A percentile compares a stretch with the other conserved stretches of the same genome.
phyloP scores from a whole-genome alignment of 192 early-diverging fungal genomes.

The Dispira parvispora region DNA sequence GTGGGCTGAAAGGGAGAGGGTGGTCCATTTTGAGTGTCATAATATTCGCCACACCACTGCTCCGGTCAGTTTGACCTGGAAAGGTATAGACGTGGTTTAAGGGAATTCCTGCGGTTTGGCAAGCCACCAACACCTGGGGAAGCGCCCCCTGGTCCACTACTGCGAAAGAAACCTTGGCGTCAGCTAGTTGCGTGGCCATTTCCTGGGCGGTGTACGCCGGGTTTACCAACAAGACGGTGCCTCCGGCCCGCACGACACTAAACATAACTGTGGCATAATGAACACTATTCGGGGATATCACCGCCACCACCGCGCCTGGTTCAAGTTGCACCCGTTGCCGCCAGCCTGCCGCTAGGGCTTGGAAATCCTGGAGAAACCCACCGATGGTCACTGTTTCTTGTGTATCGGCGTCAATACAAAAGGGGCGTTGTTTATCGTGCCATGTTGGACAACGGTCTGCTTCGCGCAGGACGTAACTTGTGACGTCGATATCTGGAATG shows the following conservation, averaged over 20 bases:
- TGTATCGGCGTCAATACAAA: slow-evolving; percentile 29
- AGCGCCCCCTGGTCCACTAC: slow-evolving; percentile 25
- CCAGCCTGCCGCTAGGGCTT: slow-evolving; percentile 17
- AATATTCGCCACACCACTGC: slow-evolving; percentile 19
- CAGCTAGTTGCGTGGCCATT: slow-evolving; percentile 56
- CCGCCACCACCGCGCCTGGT: background rate
- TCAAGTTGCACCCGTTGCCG: background rate
- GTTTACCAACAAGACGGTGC: slow-evolving; percentile 57
- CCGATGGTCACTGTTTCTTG: slow-evolving; percentile 43
- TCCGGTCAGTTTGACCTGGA: slow-evolving; percentile 16
- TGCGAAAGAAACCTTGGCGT: slow-evolving; percentile 44
- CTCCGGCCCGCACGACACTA: slow-evolving; percentile 43
- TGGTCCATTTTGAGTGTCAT: slow-evolving; percentile 12
- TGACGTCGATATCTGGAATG: slow-evolving; percentile 22
- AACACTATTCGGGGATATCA: slow-evolving; percentile 6
- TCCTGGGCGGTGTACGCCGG: slow-evolving; percentile 72
- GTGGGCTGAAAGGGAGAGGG: background rate
- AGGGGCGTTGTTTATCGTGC: slow-evolving; percentile 10
- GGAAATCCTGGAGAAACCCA: slow-evolving; percentile 49
- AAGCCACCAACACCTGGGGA: slow-evolving; percentile 19
- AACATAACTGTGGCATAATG: slow-evolving; percentile 13
- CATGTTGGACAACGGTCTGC: slow-evolving; percentile 19
- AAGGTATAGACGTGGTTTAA: slow-evolving; percentile 22
- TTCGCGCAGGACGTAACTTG: slow-evolving; percentile 20
- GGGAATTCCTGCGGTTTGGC: slow-evolving; percentile 17